phyloP scores from a whole-genome alignment of 2,329 filamentous ascomycete species.

The Pestalotiopsis sp. region DNA sequence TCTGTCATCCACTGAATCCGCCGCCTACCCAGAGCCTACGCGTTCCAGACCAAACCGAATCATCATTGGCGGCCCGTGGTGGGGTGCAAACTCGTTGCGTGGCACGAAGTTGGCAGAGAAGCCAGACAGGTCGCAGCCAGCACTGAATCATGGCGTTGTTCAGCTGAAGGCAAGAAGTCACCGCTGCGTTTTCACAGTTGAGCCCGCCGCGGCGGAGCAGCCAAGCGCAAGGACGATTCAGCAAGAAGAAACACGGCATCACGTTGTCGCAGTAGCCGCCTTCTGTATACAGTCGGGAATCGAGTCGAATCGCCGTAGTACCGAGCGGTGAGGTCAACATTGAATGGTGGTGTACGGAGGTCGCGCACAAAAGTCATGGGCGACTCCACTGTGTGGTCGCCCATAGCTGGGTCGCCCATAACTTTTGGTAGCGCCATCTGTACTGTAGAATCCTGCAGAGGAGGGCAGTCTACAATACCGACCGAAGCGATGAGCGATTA shows the following conservation, averaged over 20 bases:
- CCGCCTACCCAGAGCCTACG: background rate
- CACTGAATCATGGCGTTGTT: background rate
- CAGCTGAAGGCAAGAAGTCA: background rate
- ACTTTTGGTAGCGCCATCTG: too few species aligned
- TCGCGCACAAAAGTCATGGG: too few species aligned
- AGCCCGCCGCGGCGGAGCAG: background rate
- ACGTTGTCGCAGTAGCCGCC: background rate
- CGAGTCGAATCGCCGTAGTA: background rate
- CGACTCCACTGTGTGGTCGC: too few species aligned
- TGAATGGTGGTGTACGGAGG: too few species aligned
- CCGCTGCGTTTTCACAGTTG: background rate
- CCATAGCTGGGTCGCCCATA: too few species aligned
- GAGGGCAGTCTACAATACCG: background rate
- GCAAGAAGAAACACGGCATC: background rate
- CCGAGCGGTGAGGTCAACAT: too few species aligned
- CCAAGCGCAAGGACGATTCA: background rate
- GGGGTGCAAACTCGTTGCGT: background rate
- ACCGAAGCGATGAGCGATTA: background rate
- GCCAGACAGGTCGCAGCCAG: background rate
- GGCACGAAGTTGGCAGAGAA: background rate
- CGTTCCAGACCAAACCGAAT: background rate
- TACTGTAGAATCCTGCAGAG: background rate
- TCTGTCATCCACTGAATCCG: background rate
- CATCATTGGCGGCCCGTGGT: background rate
- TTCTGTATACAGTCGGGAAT: background rate